Conservation (phyloP, 805 yeast species). For the Kurtzmaniella cleridarum region DNA sequence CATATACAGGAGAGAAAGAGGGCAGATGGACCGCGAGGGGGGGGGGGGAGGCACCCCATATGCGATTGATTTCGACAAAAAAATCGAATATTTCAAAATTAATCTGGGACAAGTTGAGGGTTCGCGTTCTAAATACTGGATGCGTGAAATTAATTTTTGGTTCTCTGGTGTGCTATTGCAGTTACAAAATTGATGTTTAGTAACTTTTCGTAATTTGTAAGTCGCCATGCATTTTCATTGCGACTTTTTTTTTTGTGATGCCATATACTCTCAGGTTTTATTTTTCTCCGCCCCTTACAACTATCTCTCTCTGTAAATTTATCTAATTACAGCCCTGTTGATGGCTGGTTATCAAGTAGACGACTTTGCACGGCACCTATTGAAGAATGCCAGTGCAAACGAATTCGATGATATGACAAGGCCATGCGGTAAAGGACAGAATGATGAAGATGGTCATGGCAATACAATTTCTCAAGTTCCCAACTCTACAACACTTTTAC, state of each 20-base stretch:
- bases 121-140: too few species aligned
- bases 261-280: neutral
- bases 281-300: neutral
- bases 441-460: neutral
- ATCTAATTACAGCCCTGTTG: neutral
- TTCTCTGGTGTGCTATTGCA: too few species aligned
- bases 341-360: slow-evolving; percentile 2
- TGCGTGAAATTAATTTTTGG: too few species aligned
- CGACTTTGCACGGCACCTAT: slow-evolving; percentile 3
- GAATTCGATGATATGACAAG: slow-evolving; percentile 3
- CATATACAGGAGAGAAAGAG: too few species aligned
- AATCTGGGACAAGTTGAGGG: too few species aligned
- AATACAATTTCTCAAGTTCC: neutral
- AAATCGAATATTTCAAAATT: too few species aligned
- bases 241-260: neutral
- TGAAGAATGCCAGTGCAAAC: slow-evolving; percentile 4
- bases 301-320: neutral
- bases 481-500: neutral
- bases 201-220: neutral
- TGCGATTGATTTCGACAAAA: too few species aligned
- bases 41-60: too few species aligned
- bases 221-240: neutral
- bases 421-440: neutral
- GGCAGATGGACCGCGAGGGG: too few species aligned
- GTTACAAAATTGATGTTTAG: too few species aligned